Percentiles rank a stretch among this genome's conserved stretches.
phyloP scores from a whole-genome alignment of 192 early-diverging fungal species.

The Neocallimastix lanati region DNA sequence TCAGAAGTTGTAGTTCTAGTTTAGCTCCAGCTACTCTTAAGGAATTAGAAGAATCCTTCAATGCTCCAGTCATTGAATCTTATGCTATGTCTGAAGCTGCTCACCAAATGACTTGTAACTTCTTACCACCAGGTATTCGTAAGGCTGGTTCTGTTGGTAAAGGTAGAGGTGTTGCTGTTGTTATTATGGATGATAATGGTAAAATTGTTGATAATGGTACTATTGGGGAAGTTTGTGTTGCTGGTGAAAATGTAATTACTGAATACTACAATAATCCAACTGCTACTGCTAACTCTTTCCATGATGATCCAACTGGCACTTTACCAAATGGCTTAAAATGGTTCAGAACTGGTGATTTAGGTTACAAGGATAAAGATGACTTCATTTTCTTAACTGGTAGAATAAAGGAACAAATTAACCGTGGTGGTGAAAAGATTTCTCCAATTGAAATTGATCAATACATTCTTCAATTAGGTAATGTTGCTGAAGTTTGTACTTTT shows the following conservation, averaged over 20 bases:
- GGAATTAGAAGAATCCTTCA: slow-evolving; percentile 39
- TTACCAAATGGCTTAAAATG: slow-evolving; percentile 11
- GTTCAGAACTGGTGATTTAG: slow-evolving; percentile 73
- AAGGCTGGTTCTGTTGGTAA: slow-evolving; percentile 64
- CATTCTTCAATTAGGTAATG: slow-evolving; percentile 42
- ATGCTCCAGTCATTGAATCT: slow-evolving; percentile 51
- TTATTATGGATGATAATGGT: slow-evolving; percentile 44
- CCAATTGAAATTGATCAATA: slow-evolving; percentile 50
- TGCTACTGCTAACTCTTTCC: slow-evolving; percentile 42
- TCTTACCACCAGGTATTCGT: slow-evolving; percentile 39
- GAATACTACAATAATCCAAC: slow-evolving; percentile 54
- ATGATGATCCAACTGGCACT: slow-evolving; percentile 5
- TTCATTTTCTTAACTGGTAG: slow-evolving; percentile 65
- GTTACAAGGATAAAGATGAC: slow-evolving; percentile 54
- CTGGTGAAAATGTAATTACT: slow-evolving; percentile 57
- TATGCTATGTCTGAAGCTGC: slow-evolving; percentile 71
- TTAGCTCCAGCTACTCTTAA: slow-evolving; percentile 48
- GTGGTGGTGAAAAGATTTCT: slow-evolving; percentile 82
- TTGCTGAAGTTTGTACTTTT: slow-evolving; percentile 59
- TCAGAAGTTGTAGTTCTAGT: slow-evolving; percentile 61
- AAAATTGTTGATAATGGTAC: slow-evolving; percentile 8
- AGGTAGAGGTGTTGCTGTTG: slow-evolving; percentile 54
- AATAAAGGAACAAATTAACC: slow-evolving; percentile 80
- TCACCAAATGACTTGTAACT: slow-evolving; percentile 74
- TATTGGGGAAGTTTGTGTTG: slow-evolving; percentile 68